Evolutionary conservation across 1,284 basidiomycete genomes (phyloP).

Genomic region (Trichosporon ovoides): DNA sequence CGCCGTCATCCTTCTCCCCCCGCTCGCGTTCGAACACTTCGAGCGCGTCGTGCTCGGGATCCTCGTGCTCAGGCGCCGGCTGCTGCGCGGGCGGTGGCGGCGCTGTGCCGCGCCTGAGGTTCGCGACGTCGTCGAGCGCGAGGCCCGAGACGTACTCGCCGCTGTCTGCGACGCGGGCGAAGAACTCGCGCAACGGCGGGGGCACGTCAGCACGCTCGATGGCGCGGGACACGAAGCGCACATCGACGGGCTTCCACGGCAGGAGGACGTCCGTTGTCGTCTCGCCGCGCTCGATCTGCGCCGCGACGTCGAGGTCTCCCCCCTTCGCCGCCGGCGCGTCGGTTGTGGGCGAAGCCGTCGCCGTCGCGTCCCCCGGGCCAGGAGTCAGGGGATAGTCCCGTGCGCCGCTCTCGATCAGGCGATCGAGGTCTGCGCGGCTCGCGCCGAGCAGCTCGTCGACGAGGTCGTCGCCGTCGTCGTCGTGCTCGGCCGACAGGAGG

Average conservation of each 20-base stretch:
- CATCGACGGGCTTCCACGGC: constrained; percentile 16
- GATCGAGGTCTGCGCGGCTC: constrained; percentile 8
- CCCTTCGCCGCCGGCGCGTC: no score
- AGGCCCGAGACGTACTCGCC: not conserved
- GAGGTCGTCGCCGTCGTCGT: constrained; percentile 1
- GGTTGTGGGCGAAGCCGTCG: no score
- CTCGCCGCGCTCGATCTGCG: not conserved
- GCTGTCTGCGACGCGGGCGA: constrained; percentile 5
- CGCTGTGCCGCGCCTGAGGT: constrained; percentile 9
- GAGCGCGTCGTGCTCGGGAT: not conserved
- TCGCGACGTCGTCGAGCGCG: constrained; percentile 11
- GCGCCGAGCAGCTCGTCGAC: constrained; percentile 8
- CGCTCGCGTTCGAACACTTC: not conserved
- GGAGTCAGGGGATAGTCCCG: not conserved
- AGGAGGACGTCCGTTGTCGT: constrained; percentile 10
- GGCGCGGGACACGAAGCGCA: constrained; percentile 6
- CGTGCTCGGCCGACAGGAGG: not conserved
- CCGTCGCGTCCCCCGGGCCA: no score
- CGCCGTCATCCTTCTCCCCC: not conserved
- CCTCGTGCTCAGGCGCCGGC: not conserved
- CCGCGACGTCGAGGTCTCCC: not conserved
- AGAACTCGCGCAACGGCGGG: constrained; percentile 8
- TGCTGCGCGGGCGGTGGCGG: not conserved
- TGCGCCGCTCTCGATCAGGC: constrained; percentile 7
- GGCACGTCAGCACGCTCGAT: constrained; percentile 1